phyloP scores from a whole-genome alignment of 2,329 filamentous ascomycete species.

The Cercospora sp. region DNA sequence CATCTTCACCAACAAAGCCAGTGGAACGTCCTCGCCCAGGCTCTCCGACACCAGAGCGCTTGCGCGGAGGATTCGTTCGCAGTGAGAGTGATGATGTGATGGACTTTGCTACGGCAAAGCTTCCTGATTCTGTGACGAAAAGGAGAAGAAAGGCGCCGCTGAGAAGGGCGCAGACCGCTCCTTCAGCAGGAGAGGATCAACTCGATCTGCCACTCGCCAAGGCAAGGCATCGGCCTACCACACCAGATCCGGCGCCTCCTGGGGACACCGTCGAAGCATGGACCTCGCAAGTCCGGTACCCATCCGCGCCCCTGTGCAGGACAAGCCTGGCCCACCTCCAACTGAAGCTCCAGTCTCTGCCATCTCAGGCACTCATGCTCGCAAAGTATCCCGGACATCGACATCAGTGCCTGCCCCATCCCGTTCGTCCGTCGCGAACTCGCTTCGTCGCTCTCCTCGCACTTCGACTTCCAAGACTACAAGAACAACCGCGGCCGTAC shows the following conservation, averaged over 20 bases:
- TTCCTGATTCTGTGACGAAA: slow-evolving; percentile 40
- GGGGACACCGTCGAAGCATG: slow-evolving; percentile 23
- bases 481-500: not conserved
- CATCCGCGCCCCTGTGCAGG: not conserved
- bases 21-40: slow-evolving; percentile 12
- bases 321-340: not conserved
- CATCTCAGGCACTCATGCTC: not conserved
- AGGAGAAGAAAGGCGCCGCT: slow-evolving; percentile 34
- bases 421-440: not conserved
- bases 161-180: slow-evolving; percentile 36
- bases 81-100: not conserved
- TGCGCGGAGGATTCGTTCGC: slow-evolving; percentile 20
- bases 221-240: not conserved
- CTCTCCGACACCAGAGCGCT: slow-evolving; percentile 26
- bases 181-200: slow-evolving; percentile 24
- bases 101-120: slow-evolving; percentile 1
- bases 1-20: slow-evolving; percentile 32
- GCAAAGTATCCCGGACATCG: not conserved
- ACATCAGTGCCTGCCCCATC: not conserved
- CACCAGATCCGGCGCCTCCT: not conserved
- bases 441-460: slow-evolving; percentile 13
- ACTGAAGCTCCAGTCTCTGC: not conserved
- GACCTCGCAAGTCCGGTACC: slow-evolving; percentile 24
- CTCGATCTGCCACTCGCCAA: not conserved
- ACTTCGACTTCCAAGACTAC: not conserved